Evolutionary conservation across 177 flowering plant genomes (phyloP).

Genomic region (Vitis hybrid): DNA sequence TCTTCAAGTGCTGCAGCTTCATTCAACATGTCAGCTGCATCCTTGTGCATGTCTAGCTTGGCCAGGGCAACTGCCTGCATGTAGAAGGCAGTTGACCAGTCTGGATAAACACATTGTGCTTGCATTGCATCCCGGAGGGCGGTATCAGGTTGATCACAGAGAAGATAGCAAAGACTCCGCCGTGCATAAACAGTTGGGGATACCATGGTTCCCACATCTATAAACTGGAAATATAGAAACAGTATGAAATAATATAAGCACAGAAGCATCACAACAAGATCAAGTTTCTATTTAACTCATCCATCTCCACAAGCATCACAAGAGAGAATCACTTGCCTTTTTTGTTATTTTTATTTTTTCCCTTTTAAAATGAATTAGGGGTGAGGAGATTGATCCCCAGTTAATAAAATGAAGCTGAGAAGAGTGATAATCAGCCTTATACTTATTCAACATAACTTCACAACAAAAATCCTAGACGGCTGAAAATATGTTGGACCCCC

Average conservation of each 20-base stretch:
- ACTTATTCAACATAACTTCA: no score
- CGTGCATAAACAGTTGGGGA: slow-evolving; percentile 97
- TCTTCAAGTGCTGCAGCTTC: slow-evolving; percentile 68
- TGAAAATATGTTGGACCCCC: no score
- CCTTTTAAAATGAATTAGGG: no score
- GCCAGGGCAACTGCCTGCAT: slow-evolving; percentile 97
- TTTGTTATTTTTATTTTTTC: no score
- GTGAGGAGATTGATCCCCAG: no score
- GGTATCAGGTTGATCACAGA: slow-evolving; percentile 91
- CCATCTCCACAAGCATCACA: no score
- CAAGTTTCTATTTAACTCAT: neutral
- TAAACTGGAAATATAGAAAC: slow-evolving; percentile 52
- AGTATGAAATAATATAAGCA: neutral
- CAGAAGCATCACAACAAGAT: neutral
- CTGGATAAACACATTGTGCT: slow-evolving; percentile 91
- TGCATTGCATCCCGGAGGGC: slow-evolving; percentile 99
- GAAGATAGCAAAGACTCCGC: slow-evolving; percentile 82
- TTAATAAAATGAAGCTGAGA: no score
- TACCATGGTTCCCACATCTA: slow-evolving; percentile 89
- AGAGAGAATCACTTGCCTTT: no score
- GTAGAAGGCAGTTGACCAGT: slow-evolving; percentile 97
- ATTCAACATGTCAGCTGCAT: slow-evolving; percentile 66
- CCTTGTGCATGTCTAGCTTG: slow-evolving; percentile 80
- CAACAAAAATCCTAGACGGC: no score
- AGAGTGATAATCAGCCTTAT: no score